Percentiles rank a stretch among this genome's conserved stretches.
Conservation (phyloP, 352 stramenopile species). For the Phytophthora pisi region DNA sequence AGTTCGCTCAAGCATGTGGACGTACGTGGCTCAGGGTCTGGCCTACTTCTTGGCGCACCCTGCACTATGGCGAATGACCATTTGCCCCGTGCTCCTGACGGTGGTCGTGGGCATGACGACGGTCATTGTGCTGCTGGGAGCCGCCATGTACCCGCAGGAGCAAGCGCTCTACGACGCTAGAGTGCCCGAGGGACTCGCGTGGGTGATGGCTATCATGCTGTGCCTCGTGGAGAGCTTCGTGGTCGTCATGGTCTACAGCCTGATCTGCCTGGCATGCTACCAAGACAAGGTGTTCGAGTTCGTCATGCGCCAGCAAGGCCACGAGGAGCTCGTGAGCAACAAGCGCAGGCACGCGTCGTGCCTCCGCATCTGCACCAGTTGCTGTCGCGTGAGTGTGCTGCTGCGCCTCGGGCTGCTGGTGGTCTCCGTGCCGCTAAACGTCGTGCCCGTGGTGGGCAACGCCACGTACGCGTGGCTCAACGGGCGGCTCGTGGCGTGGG, state of each 20-base stretch:
- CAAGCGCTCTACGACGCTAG: conserved; percentile 40
- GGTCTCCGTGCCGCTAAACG: conserved; percentile 55
- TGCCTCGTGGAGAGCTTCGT: conserved; percentile 65
- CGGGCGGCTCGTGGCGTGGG: conserved; percentile 55
- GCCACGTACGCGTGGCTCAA: conserved; percentile 60
- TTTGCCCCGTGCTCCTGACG: conserved; percentile 58
- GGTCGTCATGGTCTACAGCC: conserved; percentile 56
- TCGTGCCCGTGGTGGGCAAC: conserved; percentile 59
- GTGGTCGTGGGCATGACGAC: conserved; percentile 47
- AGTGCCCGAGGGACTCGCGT: conserved; percentile 46
- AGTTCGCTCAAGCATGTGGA: conserved; percentile 32
- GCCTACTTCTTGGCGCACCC: conserved; percentile 57
- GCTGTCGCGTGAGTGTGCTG: conserved; percentile 53
- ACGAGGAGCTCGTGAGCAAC: conserved; percentile 45
- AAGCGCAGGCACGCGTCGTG: conserved; percentile 45
- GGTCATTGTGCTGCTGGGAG: conserved; percentile 50
- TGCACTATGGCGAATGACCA: conserved; percentile 47
- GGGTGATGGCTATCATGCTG: conserved; percentile 57
- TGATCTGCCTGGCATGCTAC: conserved; percentile 54
- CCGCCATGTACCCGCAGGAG: conserved; percentile 49
- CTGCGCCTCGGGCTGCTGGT: conserved; percentile 51
- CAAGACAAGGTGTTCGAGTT: conserved; percentile 61
- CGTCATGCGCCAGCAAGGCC: conserved; percentile 48
- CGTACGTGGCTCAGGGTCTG: conserved; percentile 39
- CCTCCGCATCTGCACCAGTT: conserved; percentile 43